These are phyloP conservation scores for Globisporangium viniferum DNA, from an alignment of 352 stramenopile genomes.

Conservation along the genomic window DNA sequence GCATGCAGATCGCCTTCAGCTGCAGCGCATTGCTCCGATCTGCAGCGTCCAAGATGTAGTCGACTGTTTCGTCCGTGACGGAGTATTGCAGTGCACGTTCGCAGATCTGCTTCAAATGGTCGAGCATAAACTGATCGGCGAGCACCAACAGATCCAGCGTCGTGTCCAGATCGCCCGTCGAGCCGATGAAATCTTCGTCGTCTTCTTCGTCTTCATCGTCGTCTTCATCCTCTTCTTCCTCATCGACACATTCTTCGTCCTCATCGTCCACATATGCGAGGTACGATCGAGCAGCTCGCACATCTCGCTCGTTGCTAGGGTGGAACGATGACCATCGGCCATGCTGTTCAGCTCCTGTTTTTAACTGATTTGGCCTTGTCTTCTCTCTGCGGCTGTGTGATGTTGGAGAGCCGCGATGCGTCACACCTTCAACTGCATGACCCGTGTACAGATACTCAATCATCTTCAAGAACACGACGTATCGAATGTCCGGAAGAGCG, in stretches of 20 bases:
- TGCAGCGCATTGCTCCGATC: constrained; percentile 91
- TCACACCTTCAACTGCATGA: constrained; percentile 21
- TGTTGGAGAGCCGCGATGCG: not conserved
- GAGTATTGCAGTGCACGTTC: constrained; percentile 84
- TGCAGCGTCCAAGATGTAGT: constrained; percentile 86
- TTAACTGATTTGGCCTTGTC: not conserved
- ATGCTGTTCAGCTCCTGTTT: constrained; percentile 8
- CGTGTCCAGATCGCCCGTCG: constrained; percentile 57
- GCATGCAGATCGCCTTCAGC: constrained; percentile 88
- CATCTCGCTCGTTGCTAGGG: constrained; percentile 13
- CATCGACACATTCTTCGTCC: constrained; percentile 1
- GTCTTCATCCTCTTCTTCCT: not conserved
- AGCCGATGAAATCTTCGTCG: constrained; percentile 11
- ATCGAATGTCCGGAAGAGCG: constrained; percentile 87
- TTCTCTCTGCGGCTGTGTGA: not conserved
- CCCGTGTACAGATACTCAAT: constrained; percentile 96
- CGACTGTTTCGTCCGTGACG: constrained; percentile 81
- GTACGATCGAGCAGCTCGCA: constrained; percentile 7
- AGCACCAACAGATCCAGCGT: constrained; percentile 90
- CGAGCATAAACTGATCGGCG: constrained; percentile 95
- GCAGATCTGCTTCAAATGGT: constrained; percentile 95
- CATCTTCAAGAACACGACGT: constrained; percentile 89
- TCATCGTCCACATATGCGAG: constrained; percentile 20
- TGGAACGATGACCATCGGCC: constrained; percentile 22
- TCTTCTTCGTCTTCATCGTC: constrained; percentile 8